phyloP scores from a whole-genome alignment of 352 stramenopile species.

The Thraustotheca clavata region DNA sequence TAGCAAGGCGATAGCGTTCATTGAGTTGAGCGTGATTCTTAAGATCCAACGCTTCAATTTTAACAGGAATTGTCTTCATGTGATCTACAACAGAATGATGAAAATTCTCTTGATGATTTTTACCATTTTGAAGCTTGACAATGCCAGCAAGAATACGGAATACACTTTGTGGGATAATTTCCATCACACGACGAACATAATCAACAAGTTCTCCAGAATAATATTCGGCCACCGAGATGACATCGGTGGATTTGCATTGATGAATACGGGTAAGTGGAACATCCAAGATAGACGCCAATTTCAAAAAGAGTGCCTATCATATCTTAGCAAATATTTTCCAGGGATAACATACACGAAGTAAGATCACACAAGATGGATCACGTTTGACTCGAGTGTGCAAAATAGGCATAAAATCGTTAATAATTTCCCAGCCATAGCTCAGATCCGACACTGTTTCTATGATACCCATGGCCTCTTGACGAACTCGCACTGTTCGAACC shows the following conservation, averaged over 20 bases:
- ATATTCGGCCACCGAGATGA: constrained; percentile 89
- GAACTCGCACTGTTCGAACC: constrained; percentile 88
- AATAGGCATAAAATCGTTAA: constrained; percentile 92
- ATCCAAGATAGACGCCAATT: constrained; percentile 92
- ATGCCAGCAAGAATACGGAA: constrained; percentile 92
- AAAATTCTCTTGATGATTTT: neutral
- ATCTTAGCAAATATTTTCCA: neutral
- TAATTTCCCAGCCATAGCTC: constrained; percentile 92
- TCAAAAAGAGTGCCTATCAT: constrained; percentile 84
- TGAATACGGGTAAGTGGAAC: constrained; percentile 89
- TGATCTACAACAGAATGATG: constrained; percentile 32
- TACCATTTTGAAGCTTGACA: constrained; percentile 82
- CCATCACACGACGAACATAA: constrained; percentile 91
- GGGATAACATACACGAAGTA: constrained; percentile 45
- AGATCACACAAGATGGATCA: constrained; percentile 88
- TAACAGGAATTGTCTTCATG: constrained; percentile 86
- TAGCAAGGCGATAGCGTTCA: constrained; percentile 87
- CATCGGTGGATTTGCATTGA: constrained; percentile 88
- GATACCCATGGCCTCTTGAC: constrained; percentile 86
- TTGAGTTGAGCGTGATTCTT: constrained; percentile 90
- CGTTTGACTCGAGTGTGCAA: constrained; percentile 90
- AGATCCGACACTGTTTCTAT: constrained; percentile 92
- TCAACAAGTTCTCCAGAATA: constrained; percentile 91
- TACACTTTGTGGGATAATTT: constrained; percentile 91
- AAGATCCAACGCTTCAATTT: constrained; percentile 89